These are phyloP conservation scores for Alternaria sp. DNA, from an alignment of 2,329 filamentous ascomycete genomes.

Conservation along the genomic window DNA sequence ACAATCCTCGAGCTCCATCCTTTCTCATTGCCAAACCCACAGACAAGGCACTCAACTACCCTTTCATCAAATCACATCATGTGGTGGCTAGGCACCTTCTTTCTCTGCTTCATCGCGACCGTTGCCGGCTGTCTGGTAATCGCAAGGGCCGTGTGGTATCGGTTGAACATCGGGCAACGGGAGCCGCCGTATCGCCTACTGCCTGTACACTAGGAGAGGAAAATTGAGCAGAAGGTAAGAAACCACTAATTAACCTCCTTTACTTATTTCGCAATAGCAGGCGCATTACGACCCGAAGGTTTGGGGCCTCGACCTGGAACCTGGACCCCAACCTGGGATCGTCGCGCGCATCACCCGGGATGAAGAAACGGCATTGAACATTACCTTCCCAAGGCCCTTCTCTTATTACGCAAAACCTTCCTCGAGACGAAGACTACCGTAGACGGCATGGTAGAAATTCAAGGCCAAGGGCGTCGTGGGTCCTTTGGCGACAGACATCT, in stretches of 20 bases:
- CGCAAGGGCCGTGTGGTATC: neutral
- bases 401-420: conserved; percentile 15
- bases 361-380: conserved; percentile 12
- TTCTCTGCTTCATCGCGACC: neutral
- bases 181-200: neutral
- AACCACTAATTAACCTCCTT: neutral
- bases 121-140: neutral
- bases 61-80: neutral
- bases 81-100: neutral
- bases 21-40: neutral
- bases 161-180: neutral
- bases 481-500: neutral
- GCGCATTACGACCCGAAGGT: conserved; percentile 2
- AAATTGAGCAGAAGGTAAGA: neutral
- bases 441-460: conserved; percentile 7
- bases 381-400: conserved; percentile 15
- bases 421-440: neutral
- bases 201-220: neutral
- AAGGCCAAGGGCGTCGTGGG: conserved; percentile 12
- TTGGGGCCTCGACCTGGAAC: conserved; percentile 9
- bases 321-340: conserved; percentile 4
- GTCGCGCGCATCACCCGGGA: conserved; percentile 16
- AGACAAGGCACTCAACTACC: neutral
- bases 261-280: neutral
- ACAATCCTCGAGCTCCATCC: conserved; percentile 7